A percentile compares a stretch with the other conserved stretches of the same genome.
phyloP scores from a whole-genome alignment of 805 yeast species.

The Alloascoidea africana region DNA sequence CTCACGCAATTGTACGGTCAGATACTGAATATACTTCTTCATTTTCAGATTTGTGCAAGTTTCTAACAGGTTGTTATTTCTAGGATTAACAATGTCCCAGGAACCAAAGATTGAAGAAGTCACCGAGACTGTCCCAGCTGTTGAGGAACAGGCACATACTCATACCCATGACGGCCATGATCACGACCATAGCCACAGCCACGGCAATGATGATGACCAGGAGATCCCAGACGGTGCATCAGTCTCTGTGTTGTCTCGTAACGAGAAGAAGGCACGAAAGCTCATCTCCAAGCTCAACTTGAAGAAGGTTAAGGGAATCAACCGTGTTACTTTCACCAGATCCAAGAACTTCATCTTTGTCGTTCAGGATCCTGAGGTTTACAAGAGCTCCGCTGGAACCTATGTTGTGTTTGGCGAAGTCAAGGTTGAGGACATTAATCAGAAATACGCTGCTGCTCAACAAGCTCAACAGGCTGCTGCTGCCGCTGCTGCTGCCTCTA shows the following conservation, averaged over 20 bases:
- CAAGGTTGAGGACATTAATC: constrained; percentile 79
- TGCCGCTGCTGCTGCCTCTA: constrained; percentile 20
- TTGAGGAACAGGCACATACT: neutral
- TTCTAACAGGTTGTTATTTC: too few species aligned
- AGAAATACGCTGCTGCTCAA: constrained; percentile 40
- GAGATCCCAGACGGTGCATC: constrained; percentile 42
- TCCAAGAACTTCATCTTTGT: constrained; percentile 85
- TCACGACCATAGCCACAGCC: constrained; percentile 8
- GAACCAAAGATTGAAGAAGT: constrained; percentile 18
- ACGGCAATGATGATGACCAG: constrained; percentile 8
- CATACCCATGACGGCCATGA: constrained; percentile 6
- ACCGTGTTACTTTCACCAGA: constrained; percentile 92
- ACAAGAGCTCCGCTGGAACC: constrained; percentile 84
- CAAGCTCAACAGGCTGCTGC: constrained; percentile 72
- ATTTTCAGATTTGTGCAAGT: too few species aligned
- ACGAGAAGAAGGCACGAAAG: constrained; percentile 94
- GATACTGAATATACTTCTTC: too few species aligned
- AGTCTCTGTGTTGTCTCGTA: constrained; percentile 69
- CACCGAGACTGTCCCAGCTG: constrained; percentile 7
- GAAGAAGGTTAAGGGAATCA: constrained; percentile 81
- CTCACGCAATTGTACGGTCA: too few species aligned
- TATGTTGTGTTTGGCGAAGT: constrained; percentile 97
- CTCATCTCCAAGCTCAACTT: constrained; percentile 76
- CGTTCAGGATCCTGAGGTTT: constrained; percentile 89
- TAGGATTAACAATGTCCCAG: too few species aligned